These are phyloP conservation scores for Coemansia sp. DNA, from an alignment of 192 early-diverging fungal species.

Conservation along the genomic window DNA sequence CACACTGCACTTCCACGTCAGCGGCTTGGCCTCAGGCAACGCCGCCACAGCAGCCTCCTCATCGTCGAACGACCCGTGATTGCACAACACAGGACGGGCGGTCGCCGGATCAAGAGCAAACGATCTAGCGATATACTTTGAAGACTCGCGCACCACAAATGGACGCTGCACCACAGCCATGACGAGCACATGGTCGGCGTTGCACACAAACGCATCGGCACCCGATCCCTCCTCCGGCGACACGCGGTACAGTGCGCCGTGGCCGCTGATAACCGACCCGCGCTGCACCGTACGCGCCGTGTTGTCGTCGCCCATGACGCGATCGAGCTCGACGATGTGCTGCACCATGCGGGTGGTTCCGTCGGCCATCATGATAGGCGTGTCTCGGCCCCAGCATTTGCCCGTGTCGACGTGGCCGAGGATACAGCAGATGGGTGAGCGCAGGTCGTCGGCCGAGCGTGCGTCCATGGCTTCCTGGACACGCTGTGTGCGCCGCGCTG, in stretches of 20 bases:
- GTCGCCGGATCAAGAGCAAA: constrained; percentile 12
- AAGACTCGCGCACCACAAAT: constrained; percentile 6
- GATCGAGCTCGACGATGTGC: constrained; percentile 36
- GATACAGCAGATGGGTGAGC: constrained; percentile 98
- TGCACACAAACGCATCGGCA: constrained; percentile 54
- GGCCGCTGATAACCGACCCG: constrained; percentile 39
- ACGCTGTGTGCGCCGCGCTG: constrained; percentile 68
- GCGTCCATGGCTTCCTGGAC: constrained; percentile 74
- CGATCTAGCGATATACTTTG: constrained; percentile 14
- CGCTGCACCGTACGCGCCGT: constrained; percentile 47
- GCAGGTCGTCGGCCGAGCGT: constrained; percentile 83
- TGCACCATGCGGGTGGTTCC: constrained; percentile 47
- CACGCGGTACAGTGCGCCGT: constrained; percentile 53
- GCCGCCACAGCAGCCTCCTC: constrained; percentile 28
- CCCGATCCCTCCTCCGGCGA: constrained; percentile 19
- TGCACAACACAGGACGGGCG: constrained; percentile 8
- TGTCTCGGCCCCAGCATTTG: constrained; percentile 55
- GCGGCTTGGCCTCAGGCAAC: constrained; percentile 20
- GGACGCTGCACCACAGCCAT: constrained; percentile 28
- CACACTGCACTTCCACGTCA: constrained; percentile 44
- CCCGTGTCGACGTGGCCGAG: constrained; percentile 98
- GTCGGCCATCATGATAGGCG: constrained; percentile 53
- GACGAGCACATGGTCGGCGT: constrained; percentile 55
- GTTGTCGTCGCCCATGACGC: constrained; percentile 55
- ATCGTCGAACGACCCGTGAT: constrained; percentile 21